These are phyloP conservation scores for Exsudoporus floridanus DNA, from an alignment of 1,284 basidiomycete genomes.

Conservation along the genomic window DNA sequence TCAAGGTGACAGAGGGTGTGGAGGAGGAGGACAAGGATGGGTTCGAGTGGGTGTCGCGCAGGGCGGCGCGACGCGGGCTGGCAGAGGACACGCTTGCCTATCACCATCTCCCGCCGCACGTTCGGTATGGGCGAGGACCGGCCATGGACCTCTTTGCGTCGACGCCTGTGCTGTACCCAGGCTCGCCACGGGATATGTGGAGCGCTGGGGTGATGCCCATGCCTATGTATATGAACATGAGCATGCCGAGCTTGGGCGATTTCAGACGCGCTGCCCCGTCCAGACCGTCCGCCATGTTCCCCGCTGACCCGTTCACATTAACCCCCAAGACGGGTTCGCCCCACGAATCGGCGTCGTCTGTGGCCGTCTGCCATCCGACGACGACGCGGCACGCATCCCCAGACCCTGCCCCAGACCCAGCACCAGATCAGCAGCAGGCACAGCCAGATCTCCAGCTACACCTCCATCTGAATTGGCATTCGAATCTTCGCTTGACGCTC, in stretches of 20 bases:
- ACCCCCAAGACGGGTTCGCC: conserved; percentile 32
- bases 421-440: conserved; percentile 17
- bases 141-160: conserved; percentile 58
- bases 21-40: conserved; percentile 59
- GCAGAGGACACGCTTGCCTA: conserved; percentile 60
- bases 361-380: conserved; percentile 15
- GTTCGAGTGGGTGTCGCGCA: conserved; percentile 77
- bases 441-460: conserved; percentile 77
- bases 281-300: conserved; percentile 34
- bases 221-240: conserved; percentile 27
- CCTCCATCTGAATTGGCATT: conserved; percentile 72
- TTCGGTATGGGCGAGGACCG: conserved; percentile 61
- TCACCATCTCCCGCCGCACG: conserved; percentile 66
- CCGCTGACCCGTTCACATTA: conserved; percentile 41
- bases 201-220: conserved; percentile 30
- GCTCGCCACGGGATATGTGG: conserved; percentile 51
- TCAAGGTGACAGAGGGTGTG: conserved; percentile 54
- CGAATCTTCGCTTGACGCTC: conserved; percentile 78
- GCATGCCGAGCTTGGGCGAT: conserved; percentile 38
- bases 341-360: conserved; percentile 14
- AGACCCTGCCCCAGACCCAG: neutral
- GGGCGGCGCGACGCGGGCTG: conserved; percentile 49
- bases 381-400: conserved; percentile 13
- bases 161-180: conserved; percentile 46
- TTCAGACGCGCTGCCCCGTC: conserved; percentile 26